phyloP scores from a whole-genome alignment of 2,329 filamentous ascomycete genomes.

The Lecanosticta acicola region DNA sequence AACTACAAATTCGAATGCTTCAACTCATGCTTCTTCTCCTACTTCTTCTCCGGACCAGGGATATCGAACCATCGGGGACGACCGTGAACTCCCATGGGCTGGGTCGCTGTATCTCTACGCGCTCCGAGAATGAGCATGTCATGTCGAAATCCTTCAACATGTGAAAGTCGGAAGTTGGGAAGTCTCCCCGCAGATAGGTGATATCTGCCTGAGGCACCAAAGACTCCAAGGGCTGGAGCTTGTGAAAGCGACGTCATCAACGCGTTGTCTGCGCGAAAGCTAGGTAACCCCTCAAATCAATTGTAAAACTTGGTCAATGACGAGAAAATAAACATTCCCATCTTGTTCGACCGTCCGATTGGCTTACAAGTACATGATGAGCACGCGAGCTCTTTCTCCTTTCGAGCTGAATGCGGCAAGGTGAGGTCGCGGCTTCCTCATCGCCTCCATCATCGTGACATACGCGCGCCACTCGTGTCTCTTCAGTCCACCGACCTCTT shows the following conservation, averaged over 20 bases:
- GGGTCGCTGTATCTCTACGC: too few relatives aligned
- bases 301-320: background rate
- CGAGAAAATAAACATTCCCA: background rate
- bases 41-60: too few relatives aligned
- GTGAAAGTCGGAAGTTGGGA: background rate
- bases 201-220: background rate
- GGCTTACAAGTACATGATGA: background rate
- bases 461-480: background rate
- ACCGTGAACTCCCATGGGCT: too few relatives aligned
- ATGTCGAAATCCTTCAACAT: too few relatives aligned
- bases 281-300: background rate
- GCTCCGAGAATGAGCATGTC: too few relatives aligned
- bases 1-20: too few relatives aligned
- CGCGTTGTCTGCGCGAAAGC: background rate
- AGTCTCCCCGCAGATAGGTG: too few relatives aligned
- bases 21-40: too few relatives aligned
- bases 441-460: background rate
- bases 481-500: background rate
- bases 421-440: background rate
- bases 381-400: slow-evolving; percentile 4
- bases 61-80: too few relatives aligned
- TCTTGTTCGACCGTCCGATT: background rate
- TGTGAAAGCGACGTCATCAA: background rate
- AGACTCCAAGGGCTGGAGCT: background rate
- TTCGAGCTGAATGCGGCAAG: background rate